Conservation (phyloP, 176 grass and related monocot species). For the Oryza nivara region DNA sequence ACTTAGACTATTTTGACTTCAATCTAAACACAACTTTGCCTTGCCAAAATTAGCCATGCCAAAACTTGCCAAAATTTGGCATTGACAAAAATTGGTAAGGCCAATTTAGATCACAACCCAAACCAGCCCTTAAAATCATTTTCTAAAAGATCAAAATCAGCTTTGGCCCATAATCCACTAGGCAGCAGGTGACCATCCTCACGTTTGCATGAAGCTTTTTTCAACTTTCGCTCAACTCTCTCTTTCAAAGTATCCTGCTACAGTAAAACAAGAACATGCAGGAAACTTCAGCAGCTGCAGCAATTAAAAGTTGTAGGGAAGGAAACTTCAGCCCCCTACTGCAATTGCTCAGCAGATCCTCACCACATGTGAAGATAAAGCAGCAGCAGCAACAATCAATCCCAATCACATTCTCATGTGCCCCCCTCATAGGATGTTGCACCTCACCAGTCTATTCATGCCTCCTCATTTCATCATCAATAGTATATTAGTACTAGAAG, state of each 20-base stretch:
- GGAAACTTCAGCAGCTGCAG: background rate
- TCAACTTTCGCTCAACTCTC: background rate
- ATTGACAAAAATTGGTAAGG: too few species aligned
- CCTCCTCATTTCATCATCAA: background rate
- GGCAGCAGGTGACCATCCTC: background rate
- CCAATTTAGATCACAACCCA: too few species aligned
- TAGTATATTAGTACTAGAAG: too few species aligned
- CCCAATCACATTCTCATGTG: background rate
- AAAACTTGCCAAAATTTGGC: too few species aligned
- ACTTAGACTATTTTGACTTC: too few species aligned
- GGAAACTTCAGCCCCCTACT: conserved; percentile 23
- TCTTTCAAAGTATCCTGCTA: background rate
- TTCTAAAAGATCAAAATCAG: background rate
- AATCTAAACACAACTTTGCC: too few species aligned
- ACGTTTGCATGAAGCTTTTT: background rate
- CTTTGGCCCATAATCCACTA: too few species aligned
- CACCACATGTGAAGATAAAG: conserved; percentile 16
- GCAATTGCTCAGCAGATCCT: conserved; percentile 4
- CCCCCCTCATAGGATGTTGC: background rate
- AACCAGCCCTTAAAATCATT: background rate
- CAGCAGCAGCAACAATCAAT: background rate
- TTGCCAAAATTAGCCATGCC: too few species aligned
- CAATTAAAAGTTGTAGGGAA: background rate
- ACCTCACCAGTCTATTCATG: background rate
- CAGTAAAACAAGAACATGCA: background rate